These are phyloP conservation scores for Salix exigua DNA, from an alignment of 345 rosid genomes.

Conservation along the genomic window DNA sequence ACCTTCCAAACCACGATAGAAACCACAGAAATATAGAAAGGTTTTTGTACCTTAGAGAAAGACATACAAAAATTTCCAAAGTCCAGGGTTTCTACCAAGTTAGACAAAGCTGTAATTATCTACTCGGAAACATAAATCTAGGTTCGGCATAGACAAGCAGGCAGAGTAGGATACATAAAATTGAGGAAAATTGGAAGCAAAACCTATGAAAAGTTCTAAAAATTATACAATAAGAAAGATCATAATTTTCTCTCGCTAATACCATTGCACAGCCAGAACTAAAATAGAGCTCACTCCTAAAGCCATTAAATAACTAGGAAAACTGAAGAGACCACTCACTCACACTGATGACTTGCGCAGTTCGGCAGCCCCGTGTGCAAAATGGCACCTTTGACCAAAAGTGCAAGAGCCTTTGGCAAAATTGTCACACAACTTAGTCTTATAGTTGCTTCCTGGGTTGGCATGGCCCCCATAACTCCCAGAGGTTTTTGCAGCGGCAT, in stretches of 20 bases:
- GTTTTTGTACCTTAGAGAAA: neutral
- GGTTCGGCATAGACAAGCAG: neutral
- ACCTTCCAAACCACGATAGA: no score
- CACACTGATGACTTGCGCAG: slow-evolving; percentile 45
- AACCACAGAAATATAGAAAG: no score
- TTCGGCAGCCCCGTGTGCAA: slow-evolving; percentile 89
- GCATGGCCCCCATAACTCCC: slow-evolving; percentile 40
- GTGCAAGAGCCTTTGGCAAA: slow-evolving; percentile 74
- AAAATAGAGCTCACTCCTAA: neutral
- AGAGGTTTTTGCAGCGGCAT: slow-evolving; percentile 23
- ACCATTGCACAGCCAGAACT: slow-evolving; percentile 4
- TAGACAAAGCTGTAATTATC: neutral
- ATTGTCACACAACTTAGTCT: slow-evolving; percentile 82
- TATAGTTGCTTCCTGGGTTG: slow-evolving; percentile 54
- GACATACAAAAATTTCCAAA: neutral
- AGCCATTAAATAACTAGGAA: neutral
- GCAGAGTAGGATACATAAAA: neutral
- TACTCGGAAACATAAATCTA: neutral
- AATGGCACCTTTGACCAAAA: slow-evolving; percentile 88
- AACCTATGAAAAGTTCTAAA: neutral
- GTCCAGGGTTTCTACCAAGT: neutral
- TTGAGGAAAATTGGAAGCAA: neutral
- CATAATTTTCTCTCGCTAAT: neutral
- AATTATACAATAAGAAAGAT: neutral
- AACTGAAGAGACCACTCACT: neutral